A percentile compares a stretch with the other conserved stretches of the same genome.
Evolutionary conservation across 306 rosid genomes (phyloP).

Genomic region (Lathyrus tuberosus): DNA sequence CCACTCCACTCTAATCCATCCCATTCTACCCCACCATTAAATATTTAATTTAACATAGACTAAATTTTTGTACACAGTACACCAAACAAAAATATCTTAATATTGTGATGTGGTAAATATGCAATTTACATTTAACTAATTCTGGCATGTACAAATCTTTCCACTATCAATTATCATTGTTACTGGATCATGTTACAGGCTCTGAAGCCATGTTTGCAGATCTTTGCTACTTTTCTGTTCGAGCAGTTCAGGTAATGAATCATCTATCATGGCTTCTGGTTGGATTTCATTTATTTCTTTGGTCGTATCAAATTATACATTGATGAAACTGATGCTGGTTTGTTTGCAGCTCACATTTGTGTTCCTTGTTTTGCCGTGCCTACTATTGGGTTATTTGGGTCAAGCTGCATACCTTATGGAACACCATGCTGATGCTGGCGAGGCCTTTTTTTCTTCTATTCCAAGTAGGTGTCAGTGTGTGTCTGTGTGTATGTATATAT

Average conservation of each 20-base stretch:
- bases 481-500: not conserved
- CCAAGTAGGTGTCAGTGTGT: slow-evolving; percentile 65
- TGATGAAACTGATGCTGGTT: slow-evolving; percentile 41
- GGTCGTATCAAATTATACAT: slow-evolving; percentile 27
- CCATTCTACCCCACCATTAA: not conserved
- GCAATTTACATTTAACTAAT: slow-evolving; percentile 10
- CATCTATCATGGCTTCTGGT: slow-evolving; percentile 24
- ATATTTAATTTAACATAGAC: not conserved
- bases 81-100: slow-evolving; percentile 12
- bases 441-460: slow-evolving; percentile 80
- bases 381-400: slow-evolving; percentile 96
- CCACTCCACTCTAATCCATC: not conserved
- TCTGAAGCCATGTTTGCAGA: slow-evolving; percentile 99
- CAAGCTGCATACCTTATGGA: slow-evolving; percentile 98
- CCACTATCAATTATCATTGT: slow-evolving; percentile 36
- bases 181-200: slow-evolving; percentile 60
- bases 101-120: slow-evolving; percentile 12
- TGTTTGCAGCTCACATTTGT: slow-evolving; percentile 68
- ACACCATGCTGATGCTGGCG: slow-evolving; percentile 61
- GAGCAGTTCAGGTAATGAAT: slow-evolving; percentile 87
- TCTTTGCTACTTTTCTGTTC: slow-evolving; percentile 96
- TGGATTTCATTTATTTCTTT: slow-evolving; percentile 23
- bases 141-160: not conserved
- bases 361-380: slow-evolving; percentile 64
- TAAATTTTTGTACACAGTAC: not conserved